phyloP scores from a whole-genome alignment of 1,139 yeast genomes.

The Blastobotrys petasosporus region DNA sequence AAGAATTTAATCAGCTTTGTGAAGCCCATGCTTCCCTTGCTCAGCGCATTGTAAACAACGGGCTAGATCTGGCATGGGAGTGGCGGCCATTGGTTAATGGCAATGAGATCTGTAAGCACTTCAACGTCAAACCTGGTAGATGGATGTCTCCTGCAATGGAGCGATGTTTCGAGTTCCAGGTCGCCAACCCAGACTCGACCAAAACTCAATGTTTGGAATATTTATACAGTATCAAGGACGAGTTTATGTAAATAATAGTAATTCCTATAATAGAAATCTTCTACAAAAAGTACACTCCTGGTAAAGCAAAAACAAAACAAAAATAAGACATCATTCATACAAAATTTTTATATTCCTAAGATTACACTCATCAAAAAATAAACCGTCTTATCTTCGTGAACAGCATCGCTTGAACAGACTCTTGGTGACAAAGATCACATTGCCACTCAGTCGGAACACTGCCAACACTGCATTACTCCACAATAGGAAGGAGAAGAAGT shows the following conservation, averaged over 20 bases:
- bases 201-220: constrained; percentile 39
- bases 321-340: constrained; percentile 4
- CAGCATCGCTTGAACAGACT: constrained; percentile 33
- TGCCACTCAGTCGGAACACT: constrained; percentile 64
- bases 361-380: constrained; percentile 1
- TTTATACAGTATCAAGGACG: constrained; percentile 2
- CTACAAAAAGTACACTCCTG: no score
- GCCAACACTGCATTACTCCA: constrained; percentile 85
- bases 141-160: constrained; percentile 64
- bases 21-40: constrained; percentile 17
- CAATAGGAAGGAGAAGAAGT: constrained; percentile 64
- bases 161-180: constrained; percentile 61
- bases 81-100: constrained; percentile 48
- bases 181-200: constrained; percentile 56
- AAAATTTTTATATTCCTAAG: background rate
- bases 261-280: background rate
- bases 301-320: no score
- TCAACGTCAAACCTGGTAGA: constrained; percentile 69
- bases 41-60: constrained; percentile 16
- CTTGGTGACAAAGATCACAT: constrained; percentile 49
- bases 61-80: constrained; percentile 29
- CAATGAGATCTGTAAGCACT: constrained; percentile 47
- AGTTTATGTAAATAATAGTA: background rate
- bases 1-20: constrained; percentile 3
- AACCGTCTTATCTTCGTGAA: constrained; percentile 21